These are phyloP conservation scores for Leccinellum rugosiceps DNA, from an alignment of 768 basidiomycete species.

Conservation along the genomic window DNA sequence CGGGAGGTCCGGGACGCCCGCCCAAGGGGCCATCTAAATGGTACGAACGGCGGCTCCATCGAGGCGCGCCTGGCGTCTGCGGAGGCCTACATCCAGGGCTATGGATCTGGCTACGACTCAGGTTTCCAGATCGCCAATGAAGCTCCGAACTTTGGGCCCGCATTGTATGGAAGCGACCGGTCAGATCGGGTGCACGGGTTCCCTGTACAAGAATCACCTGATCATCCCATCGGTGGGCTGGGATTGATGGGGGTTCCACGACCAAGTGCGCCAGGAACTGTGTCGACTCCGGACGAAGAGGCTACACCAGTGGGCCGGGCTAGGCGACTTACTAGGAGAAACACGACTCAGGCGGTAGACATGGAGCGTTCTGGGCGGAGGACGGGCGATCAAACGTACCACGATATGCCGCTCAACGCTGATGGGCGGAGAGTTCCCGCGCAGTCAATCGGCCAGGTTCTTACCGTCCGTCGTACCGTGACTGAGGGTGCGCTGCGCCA, in stretches of 20 bases:
- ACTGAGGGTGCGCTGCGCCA: constrained; percentile 12
- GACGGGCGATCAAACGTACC: constrained; percentile 11
- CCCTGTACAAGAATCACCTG: constrained; percentile 31
- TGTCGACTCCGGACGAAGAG: constrained; percentile 28
- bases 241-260: constrained; percentile 28
- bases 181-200: constrained; percentile 21
- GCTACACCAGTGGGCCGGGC: constrained; percentile 25
- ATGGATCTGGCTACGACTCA: constrained; percentile 33
- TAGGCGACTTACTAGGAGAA: constrained; percentile 20
- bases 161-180: constrained; percentile 18
- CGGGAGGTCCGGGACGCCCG: constrained; percentile 11
- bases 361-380: constrained; percentile 18
- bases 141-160: constrained; percentile 12
- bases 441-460: constrained; percentile 14
- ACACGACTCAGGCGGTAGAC: constrained; percentile 21
- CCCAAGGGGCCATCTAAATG: constrained; percentile 10
- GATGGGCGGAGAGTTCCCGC: constrained; percentile 16
- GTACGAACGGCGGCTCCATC: constrained; percentile 8
- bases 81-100: constrained; percentile 35
- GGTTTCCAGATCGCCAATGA: constrained; percentile 25
- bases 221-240: constrained; percentile 20
- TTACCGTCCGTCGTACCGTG: constrained; percentile 19
- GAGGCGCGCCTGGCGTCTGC: constrained; percentile 32
- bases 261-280: constrained; percentile 18
- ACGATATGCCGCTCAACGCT: constrained; percentile 13